Conservation (phyloP, 2,329 filamentous ascomycete genomes). For the Plectosphaerella cucumerina region DNA sequence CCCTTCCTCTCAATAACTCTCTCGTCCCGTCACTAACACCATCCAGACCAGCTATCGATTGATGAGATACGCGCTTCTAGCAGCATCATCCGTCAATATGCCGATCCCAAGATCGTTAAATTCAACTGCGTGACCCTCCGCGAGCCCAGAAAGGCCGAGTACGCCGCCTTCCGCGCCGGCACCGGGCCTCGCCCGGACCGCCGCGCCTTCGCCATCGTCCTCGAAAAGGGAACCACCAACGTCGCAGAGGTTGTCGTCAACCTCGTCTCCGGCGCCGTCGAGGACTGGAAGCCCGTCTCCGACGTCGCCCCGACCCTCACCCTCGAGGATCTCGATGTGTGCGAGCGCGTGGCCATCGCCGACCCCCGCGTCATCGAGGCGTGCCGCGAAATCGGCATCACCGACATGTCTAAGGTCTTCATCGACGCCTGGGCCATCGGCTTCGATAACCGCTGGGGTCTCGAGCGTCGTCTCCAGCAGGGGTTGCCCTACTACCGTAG, state of each 20-base stretch:
- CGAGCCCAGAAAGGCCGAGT: slow-evolving; percentile 59
- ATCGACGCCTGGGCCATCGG: slow-evolving; percentile 84
- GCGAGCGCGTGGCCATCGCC: slow-evolving; percentile 63
- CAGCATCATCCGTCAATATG: slow-evolving; percentile 40
- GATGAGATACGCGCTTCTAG: slow-evolving; percentile 49
- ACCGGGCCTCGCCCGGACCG: slow-evolving; percentile 49
- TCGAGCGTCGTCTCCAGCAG: slow-evolving; percentile 68
- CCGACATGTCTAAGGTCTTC: slow-evolving; percentile 53
- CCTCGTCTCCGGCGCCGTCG: slow-evolving; percentile 32
- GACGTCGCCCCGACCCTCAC: slow-evolving; percentile 55
- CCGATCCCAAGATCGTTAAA: slow-evolving; percentile 27
- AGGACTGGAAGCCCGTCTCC: slow-evolving; percentile 41
- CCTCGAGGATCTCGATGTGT: slow-evolving; percentile 74
- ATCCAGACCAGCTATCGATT: slow-evolving; percentile 46
- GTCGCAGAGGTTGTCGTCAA: slow-evolving; percentile 45
- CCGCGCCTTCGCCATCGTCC: slow-evolving; percentile 43
- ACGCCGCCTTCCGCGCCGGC: slow-evolving; percentile 48
- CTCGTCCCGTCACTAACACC: slow-evolving; percentile 4
- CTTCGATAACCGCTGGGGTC: slow-evolving; percentile 74
- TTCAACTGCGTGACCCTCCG: slow-evolving; percentile 64
- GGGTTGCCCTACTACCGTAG: slow-evolving; percentile 79
- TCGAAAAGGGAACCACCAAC: slow-evolving; percentile 33
- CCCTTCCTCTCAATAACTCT: neutral
- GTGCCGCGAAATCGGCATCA: slow-evolving; percentile 68
- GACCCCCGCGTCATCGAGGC: slow-evolving; percentile 74